A percentile compares a stretch with the other conserved stretches of the same genome.
phyloP scores from a whole-genome alignment of 2,329 filamentous ascomycete genomes.

The Trichoderma cornu-damae region DNA sequence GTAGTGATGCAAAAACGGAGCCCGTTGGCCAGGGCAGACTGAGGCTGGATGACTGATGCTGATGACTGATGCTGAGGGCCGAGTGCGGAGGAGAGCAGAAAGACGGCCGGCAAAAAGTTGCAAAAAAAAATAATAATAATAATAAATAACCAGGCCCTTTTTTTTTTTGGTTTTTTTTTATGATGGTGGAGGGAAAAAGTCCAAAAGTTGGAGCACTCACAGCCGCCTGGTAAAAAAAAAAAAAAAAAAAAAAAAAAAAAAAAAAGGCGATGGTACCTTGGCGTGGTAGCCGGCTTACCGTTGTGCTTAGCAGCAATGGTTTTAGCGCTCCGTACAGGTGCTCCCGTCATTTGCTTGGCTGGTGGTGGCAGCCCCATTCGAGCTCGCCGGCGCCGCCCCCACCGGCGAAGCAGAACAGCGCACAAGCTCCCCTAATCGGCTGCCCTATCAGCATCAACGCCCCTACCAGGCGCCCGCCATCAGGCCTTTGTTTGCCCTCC shows the following conservation, averaged over 20 bases:
- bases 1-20: neutral
- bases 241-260: too few species aligned
- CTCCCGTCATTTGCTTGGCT: neutral
- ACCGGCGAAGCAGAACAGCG: too few species aligned
- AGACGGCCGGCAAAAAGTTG: neutral
- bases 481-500: too few species aligned
- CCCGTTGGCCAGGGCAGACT: neutral
- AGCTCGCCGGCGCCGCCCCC: too few species aligned
- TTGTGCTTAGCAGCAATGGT: neutral
- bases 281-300: neutral
- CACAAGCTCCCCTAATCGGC: too few species aligned
- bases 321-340: neutral
- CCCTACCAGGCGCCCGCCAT: too few species aligned
- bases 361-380: too few species aligned
- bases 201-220: neutral
- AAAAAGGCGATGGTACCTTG: constrained; percentile 14
- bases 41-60: constrained; percentile 18
- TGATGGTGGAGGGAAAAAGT: constrained; percentile 17
- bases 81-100: constrained; percentile 31
- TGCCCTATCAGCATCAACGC: too few species aligned
- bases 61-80: constrained; percentile 24
- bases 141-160: neutral
- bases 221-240: constrained; percentile 8
- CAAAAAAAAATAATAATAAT: too few species aligned
- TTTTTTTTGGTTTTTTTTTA: constrained; percentile 10